Base-by-base conservation (phyloP, 2,329 filamentous ascomycete species). In the Neospermospora avenae region DNA sequence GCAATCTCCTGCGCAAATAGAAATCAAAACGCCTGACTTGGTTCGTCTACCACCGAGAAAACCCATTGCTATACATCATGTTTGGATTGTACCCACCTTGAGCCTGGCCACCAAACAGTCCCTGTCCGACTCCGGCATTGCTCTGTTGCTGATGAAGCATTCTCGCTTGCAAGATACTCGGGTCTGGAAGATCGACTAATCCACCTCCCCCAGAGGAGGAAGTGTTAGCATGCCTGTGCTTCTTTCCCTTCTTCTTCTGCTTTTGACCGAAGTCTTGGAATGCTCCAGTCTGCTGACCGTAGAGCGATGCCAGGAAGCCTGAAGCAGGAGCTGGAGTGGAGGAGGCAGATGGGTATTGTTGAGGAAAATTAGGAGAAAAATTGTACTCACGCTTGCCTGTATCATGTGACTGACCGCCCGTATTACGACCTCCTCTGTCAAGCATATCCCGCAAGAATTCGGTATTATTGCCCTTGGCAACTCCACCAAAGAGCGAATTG, bases 221-320 rank as follows among this genome's bases (percentile, higher is more conserved):
- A 93, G 93, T 97, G 91, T 97, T 96, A 95, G 92, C 93, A 88
- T 97, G 93, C 88, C 93, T 96, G 85, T 97, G 93, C 91, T 97
- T 97, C 87, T 96, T 97, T 83, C 92, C 92, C 91, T 96, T 96
- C 87, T 96, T 97, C 89, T 96, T 96, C 86, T 96, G 92, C 88
- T 96, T 96, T 81, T 90, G 88, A 81, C 89, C 89, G 81, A 88
- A 87, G 77, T 96, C 92, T 87, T 93, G 90, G 81, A 91, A 91
- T 80, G 86, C 85, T 82, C 89, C 90, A 82, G 89, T 81, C 81
- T 90, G 89, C 75, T 86, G 83, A 80, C 89, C 90, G 82, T 96
- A 96, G 83, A 95, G 90, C 84, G 90, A 90, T 84, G 85, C 89
- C 81, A 93, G 83, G 83, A 93, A 88, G 82, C 89, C 88, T 82